A percentile compares a stretch with the other conserved stretches of the same genome.
Evolutionary conservation across 2,329 filamentous ascomycete species (phyloP).

Genomic region (Pseudogymnoascus sp.): DNA sequence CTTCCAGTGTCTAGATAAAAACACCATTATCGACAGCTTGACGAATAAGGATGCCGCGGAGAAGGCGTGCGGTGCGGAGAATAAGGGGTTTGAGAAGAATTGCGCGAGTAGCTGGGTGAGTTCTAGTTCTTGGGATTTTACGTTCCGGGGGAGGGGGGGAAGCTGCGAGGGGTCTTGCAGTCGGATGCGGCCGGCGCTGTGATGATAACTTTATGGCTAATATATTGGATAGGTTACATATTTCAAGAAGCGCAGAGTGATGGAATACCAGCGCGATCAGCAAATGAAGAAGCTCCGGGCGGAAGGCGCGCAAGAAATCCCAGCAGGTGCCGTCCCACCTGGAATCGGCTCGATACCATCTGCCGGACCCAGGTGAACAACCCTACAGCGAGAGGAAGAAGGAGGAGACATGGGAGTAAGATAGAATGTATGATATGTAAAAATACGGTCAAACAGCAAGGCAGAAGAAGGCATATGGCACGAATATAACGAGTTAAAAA

Average conservation of each 20-base stretch:
- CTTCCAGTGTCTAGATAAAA: constrained; percentile 77
- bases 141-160: neutral
- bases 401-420: neutral
- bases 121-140: constrained; percentile 19
- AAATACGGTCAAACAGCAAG: neutral
- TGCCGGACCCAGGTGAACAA: neutral
- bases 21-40: constrained; percentile 71
- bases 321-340: constrained; percentile 2
- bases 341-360: constrained; percentile 9
- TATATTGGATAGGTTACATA: constrained; percentile 64
- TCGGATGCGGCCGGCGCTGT: neutral
- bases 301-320: constrained; percentile 60
- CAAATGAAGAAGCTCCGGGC: constrained; percentile 66
- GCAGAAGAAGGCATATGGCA: neutral
- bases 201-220: neutral
- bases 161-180: neutral
- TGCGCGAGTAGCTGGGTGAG: constrained; percentile 87
- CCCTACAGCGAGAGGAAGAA: neutral
- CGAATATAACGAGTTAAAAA: constrained; percentile 1
- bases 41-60: constrained; percentile 45
- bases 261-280: constrained; percentile 78
- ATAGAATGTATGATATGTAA: constrained; percentile 3
- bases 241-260: constrained; percentile 93
- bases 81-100: constrained; percentile 66
- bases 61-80: constrained; percentile 50